These are phyloP conservation scores for Ophiostoma sp. DNA, from an alignment of 2,329 filamentous ascomycete species.

Conservation along the genomic window DNA sequence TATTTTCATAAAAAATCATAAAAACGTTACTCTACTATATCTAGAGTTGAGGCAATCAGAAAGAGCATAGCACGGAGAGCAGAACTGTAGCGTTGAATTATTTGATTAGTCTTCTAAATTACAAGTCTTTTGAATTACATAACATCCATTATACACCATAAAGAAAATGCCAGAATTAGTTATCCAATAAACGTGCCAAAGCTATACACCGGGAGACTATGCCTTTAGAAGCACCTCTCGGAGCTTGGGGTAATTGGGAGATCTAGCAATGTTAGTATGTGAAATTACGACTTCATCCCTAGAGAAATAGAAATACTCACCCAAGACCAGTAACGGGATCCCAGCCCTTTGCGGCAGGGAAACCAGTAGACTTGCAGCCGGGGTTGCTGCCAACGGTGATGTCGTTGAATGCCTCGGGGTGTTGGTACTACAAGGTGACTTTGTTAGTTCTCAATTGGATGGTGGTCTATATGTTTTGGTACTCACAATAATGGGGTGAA, in stretches of 20 bases:
- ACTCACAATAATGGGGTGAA: constrained; percentile 30
- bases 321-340: constrained; percentile 29
- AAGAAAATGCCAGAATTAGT: no score
- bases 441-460: not conserved
- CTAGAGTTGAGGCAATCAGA: no score
- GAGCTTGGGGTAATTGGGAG: constrained; percentile 9
- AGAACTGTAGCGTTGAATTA: no score
- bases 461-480: constrained; percentile 9
- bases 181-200: not conserved
- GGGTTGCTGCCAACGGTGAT: constrained; percentile 31
- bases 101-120: no score
- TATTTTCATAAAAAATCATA: no score
- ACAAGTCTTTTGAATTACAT: no score
- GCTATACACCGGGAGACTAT: not conserved
- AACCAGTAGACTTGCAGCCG: constrained; percentile 32
- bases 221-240: not conserved
- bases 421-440: constrained; percentile 24
- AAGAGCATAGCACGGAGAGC: no score
- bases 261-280: not conserved
- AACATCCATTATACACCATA: no score
- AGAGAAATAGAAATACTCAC: not conserved
- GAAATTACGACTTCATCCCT: not conserved
- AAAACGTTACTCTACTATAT: no score
- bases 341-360: constrained; percentile 30
- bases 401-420: constrained; percentile 32